Evolutionary conservation across 768 basidiomycete genomes (phyloP).

Genomic region (Tulasnella sp.): DNA sequence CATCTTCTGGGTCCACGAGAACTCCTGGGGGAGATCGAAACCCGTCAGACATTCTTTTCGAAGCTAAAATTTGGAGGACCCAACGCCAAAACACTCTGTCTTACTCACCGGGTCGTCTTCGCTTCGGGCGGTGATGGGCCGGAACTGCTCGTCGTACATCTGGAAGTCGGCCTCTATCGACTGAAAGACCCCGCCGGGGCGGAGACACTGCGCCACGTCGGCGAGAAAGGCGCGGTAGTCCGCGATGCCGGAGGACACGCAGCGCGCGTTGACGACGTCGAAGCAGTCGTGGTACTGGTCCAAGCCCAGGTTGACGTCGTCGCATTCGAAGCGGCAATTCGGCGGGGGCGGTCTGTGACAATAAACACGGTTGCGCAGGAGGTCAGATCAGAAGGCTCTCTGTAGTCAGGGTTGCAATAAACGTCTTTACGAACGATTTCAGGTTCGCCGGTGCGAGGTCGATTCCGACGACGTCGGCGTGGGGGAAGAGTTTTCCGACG

Average conservation of each 20-base stretch:
- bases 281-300: slow-evolving; percentile 16
- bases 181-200: slow-evolving; percentile 27
- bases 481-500: slow-evolving; percentile 8
- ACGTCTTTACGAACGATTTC: not conserved
- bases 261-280: slow-evolving; percentile 26
- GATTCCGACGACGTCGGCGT: slow-evolving; percentile 25
- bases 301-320: slow-evolving; percentile 23
- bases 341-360: slow-evolving; percentile 16
- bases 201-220: not conserved
- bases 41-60: slow-evolving; percentile 10
- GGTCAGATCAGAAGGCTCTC: not conserved
- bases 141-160: slow-evolving; percentile 17
- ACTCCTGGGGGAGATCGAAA: slow-evolving; percentile 2
- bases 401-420: not conserved
- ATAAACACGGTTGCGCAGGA: too few relatives aligned
- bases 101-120: slow-evolving; percentile 31
- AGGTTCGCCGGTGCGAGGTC: slow-evolving; percentile 26
- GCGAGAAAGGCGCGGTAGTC: slow-evolving; percentile 19
- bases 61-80: not conserved
- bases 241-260: slow-evolving; percentile 21
- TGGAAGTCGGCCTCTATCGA: slow-evolving; percentile 26
- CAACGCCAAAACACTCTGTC: too few relatives aligned
- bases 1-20: slow-evolving; percentile 20
- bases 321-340: slow-evolving; percentile 29
- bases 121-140: slow-evolving; percentile 7